Evolutionary conservation across 306 rosid species (phyloP).

Genomic region (Citrullus mucosospermus): DNA sequence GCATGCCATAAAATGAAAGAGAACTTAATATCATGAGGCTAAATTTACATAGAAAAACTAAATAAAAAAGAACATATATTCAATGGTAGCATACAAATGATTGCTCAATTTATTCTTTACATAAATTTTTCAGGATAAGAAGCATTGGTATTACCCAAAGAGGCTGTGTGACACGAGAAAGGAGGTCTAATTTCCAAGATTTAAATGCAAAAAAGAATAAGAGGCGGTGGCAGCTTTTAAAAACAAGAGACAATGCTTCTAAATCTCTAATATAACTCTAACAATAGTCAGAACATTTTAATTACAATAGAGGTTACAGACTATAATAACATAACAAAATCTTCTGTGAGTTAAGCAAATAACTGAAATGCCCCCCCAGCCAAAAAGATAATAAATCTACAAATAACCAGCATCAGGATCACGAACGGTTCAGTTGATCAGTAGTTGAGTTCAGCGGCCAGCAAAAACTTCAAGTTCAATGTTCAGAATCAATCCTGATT

Average conservation of each 20-base stretch:
- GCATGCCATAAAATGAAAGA: slow-evolving; percentile 20
- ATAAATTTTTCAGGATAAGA: not conserved
- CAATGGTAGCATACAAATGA: not conserved
- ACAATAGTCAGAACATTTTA: not conserved
- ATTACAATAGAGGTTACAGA: not conserved
- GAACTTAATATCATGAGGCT: slow-evolving; percentile 2
- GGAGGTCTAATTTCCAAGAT: not conserved
- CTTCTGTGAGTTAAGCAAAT: not conserved
- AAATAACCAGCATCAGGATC: not conserved
- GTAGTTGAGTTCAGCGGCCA: not conserved
- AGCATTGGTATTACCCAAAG: not conserved
- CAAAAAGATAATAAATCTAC: not conserved
- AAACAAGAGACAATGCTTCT: not conserved
- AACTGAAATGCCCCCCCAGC: not conserved
- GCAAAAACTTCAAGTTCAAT: not conserved
- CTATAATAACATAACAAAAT: not conserved
- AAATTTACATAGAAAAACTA: not conserved
- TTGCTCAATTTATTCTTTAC: not conserved
- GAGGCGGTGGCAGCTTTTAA: not conserved
- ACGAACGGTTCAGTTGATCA: not conserved
- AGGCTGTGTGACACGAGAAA: not conserved
- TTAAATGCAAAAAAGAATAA: not conserved
- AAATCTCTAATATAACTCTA: not conserved
- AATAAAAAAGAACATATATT: not conserved
- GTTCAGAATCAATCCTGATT: not conserved